phyloP scores from a whole-genome alignment of 2,329 filamentous ascomycete genomes.

The Annulohypoxylon truncatum region DNA sequence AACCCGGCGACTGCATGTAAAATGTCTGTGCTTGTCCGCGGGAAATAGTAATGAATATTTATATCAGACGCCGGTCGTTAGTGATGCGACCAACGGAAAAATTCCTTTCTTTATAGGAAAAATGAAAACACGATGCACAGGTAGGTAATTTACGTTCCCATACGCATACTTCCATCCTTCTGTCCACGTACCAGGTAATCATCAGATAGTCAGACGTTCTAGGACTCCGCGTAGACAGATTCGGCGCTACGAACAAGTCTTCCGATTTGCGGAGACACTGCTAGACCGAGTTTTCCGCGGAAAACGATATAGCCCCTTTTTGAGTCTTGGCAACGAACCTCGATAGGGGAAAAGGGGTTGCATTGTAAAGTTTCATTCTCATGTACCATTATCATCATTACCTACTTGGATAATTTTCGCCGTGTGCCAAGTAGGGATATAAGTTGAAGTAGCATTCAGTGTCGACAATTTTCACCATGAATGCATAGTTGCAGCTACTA shows the following conservation, averaged over 20 bases:
- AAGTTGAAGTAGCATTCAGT: too few species aligned
- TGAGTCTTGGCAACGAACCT: neutral
- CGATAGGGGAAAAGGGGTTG: neutral
- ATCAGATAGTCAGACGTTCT: neutral
- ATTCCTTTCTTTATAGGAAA: neutral
- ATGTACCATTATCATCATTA: too few species aligned
- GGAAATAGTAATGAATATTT: neutral
- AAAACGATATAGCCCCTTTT: neutral
- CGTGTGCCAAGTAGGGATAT: too few species aligned
- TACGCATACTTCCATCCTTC: too few species aligned
- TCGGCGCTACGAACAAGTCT: neutral
- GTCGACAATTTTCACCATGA: neutral
- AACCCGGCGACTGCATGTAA: conserved; percentile 18
- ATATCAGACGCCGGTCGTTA: neutral
- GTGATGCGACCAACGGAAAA: neutral
- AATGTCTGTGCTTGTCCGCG: neutral
- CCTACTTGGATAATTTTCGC: neutral
- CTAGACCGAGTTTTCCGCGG: neutral
- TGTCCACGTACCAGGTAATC: too few species aligned
- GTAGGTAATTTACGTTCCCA: neutral
- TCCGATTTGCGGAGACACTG: neutral
- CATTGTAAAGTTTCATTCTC: neutral
- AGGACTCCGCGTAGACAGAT: neutral
- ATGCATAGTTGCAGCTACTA: conserved; percentile 12
- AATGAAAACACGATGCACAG: neutral